Conservation (phyloP, 2,329 filamentous ascomycete genomes). For the Colletotrichum eremochloae region DNA sequence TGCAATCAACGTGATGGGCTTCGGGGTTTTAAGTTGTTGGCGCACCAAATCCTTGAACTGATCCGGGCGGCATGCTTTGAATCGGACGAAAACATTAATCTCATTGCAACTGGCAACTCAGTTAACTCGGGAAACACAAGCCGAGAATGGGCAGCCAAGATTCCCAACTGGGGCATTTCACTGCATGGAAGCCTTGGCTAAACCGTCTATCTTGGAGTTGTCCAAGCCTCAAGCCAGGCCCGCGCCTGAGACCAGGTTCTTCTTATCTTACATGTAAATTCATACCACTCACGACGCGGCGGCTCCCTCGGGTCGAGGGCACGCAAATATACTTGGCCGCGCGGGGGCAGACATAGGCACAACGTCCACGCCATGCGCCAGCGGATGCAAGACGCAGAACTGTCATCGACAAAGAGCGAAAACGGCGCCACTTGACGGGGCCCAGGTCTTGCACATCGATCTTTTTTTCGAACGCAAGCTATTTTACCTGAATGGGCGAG, state of each 20-base stretch:
- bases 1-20: neutral
- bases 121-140: neutral
- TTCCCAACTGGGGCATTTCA: neutral
- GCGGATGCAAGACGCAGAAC: neutral
- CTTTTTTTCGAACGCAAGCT: neutral
- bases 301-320: neutral
- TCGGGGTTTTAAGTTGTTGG: neutral
- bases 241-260: neutral
- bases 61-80: too few relatives aligned
- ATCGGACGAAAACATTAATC: neutral
- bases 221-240: neutral
- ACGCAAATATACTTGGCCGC: neutral
- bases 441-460: neutral
- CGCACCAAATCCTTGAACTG: too few relatives aligned
- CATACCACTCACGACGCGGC: neutral
- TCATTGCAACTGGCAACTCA: neutral
- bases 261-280: neutral
- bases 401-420: neutral
- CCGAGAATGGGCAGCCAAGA: neutral
- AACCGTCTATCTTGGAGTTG: neutral
- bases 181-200: constrained; percentile 1
- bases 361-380: neutral
- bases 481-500: constrained; percentile 13
- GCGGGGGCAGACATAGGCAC: neutral
- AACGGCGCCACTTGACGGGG: neutral